These are phyloP conservation scores for Mycena crocata DNA, from an alignment of 768 basidiomycete genomes.

Conservation along the genomic window DNA sequence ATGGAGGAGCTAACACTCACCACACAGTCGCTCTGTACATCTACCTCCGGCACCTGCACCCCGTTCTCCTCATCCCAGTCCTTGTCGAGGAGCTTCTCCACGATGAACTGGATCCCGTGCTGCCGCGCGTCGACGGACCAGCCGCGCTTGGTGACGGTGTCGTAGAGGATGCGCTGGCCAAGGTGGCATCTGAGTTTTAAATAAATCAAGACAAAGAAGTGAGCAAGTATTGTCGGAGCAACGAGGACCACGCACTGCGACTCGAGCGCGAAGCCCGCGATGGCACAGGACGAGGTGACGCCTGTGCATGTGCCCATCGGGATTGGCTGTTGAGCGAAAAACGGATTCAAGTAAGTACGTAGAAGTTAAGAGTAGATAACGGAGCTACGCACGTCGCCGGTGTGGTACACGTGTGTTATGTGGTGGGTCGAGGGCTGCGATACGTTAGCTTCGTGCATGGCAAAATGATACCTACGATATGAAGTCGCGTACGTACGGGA, in stretches of 20 bases:
- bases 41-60: conserved; percentile 58
- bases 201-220: neutral
- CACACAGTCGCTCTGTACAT: conserved; percentile 72
- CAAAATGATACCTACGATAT: neutral
- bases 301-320: conserved; percentile 89
- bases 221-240: neutral
- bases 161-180: conserved; percentile 85
- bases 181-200: conserved; percentile 76
- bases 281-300: conserved; percentile 60
- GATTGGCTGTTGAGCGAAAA: conserved; percentile 64
- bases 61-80: conserved; percentile 50
- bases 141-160: conserved; percentile 82
- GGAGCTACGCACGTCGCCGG: conserved; percentile 70
- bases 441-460: neutral
- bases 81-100: conserved; percentile 46
- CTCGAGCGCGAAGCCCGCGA: conserved; percentile 87
- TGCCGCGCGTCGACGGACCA: conserved; percentile 71
- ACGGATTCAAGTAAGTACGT: no score
- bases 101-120: conserved; percentile 46
- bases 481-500: conserved; percentile 63
- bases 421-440: conserved; percentile 75
- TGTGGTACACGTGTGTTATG: conserved; percentile 91
- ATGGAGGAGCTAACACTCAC: conserved; percentile 52
- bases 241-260: conserved; percentile 53
- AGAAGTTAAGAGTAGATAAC: neutral